Evolutionary conservation across 148 eudicot genomes (phyloP), one percentile per base, ranked within the genome.

Genomic region (Rheum nobile): DNA sequence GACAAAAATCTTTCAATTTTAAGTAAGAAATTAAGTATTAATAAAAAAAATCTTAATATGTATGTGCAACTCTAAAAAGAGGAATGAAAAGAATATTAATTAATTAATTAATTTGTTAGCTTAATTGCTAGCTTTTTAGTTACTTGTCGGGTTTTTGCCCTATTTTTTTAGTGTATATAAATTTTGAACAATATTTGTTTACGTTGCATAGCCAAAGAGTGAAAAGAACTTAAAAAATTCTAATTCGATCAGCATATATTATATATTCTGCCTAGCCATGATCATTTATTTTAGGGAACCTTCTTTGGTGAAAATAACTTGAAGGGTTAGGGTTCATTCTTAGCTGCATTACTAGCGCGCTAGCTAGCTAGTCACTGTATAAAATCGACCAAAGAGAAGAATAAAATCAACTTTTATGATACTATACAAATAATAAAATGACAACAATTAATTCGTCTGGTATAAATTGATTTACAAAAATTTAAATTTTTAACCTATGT

Each of bases 231-330:
- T 35, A 35, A 35, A 35, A 28, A 28, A 28, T 26, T 61, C 67
- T 61, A 28, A 11, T 35, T 28, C 52, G 52, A 46, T 46, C 35
- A 61, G 61, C n/a, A 46, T 50, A 50, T 54, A 22, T 22, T 8
- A 12, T 48, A 16, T 26, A 59, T 61, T 61, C 67, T 26, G 35
- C 67, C 67, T 61, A 61, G 37, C 65, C 24, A 55, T 22, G 35
- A 59, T 9, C 34, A 26, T 59, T 9, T 35, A 4, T 35, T 35
- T 28, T 59, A 59, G 67, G 34, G 67, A 28, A 59, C 67, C 34
- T 59, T 59, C 32, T 59, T 59, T 28, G 67, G 35, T 59, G 67
- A 61, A 61, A 61, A 28, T 61, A 29, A 29, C 67, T 61, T 61
- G 19, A 2, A 61, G n/a, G 67, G 37, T 61, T 26, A 14, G 67